Evolutionary conservation across 371 early-diverging fungal genomes (phyloP), one percentile per base, ranked within the genome.

Genomic region (Catenaria anguillulae): DNA sequence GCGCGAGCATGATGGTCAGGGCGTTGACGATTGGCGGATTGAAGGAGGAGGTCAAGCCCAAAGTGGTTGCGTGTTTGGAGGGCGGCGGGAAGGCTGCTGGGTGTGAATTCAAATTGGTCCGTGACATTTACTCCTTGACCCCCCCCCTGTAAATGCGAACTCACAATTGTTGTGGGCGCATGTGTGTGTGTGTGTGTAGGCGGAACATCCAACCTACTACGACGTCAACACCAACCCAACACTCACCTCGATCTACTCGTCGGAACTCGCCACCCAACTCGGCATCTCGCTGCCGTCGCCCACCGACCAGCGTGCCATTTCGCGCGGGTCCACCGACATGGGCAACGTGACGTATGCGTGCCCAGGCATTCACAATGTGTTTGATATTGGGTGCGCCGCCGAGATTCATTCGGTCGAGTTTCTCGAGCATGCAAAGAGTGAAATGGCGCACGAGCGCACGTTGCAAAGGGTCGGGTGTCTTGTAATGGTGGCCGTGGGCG

Each of bases 21-120:
- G 71, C 87, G 3, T 67, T 69, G 29, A 75, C 70, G 54, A 63
- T 70, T 6, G 64, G 61, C 1, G 78, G 82, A 21, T 65, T 88
- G 24, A 15, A 35, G 10, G 56, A 56, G 4, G 68, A 72, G 36
- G 62, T 87, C 24, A 74, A 72, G 43, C 66, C 63, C 23, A 71
- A 74, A 29, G 72, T 87, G 0, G 60, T 77, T 23, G 71, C 71
- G 29, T 76, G 82, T 45, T 78, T 90, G 67, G 71, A 78, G 55
- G 81, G 82, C 5, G 83, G 83, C 21, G 86, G 84, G 17, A 60
- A 67, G 26, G 75, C 85, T 13, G 81, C 85, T 23, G 87, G 87
- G 13, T 85, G 87, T 59, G 73, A 77, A 26, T 73, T 74, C 60
- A 78, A 74, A 58, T 66, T 79, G 10, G 10, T 61, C 0, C 75